Evolutionary conservation across 805 yeast genomes (phyloP).

Genomic region (Kodamaea sagamina): DNA sequence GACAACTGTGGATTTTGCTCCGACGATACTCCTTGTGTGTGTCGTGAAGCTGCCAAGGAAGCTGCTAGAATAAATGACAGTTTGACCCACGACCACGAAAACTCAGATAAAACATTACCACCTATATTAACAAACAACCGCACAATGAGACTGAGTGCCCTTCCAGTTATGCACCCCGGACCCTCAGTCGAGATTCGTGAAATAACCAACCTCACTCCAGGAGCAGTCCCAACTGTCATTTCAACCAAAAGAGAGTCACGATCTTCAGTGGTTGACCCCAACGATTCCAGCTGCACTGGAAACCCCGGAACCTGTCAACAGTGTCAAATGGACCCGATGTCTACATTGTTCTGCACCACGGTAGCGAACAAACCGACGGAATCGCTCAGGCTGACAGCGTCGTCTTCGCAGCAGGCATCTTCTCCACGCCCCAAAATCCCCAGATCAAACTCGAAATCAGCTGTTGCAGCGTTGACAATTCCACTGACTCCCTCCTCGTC

Average conservation of each 20-base stretch:
- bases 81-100: slow-evolving; percentile 12
- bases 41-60: slow-evolving; percentile 72
- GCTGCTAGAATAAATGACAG: slow-evolving; percentile 38
- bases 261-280: slow-evolving; percentile 6
- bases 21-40: slow-evolving; percentile 88
- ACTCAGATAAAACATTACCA: slow-evolving; percentile 37
- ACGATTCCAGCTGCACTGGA: slow-evolving; percentile 63
- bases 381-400: slow-evolving; percentile 2
- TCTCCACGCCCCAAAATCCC: slow-evolving; percentile 15
- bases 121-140: slow-evolving; percentile 37
- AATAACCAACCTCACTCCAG: slow-evolving; percentile 41
- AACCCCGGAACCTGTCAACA: slow-evolving; percentile 85
- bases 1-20: slow-evolving; percentile 94
- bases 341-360: slow-evolving; percentile 84
- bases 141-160: slow-evolving; percentile 34
- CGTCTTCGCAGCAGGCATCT: background rate
- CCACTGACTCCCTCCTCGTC: slow-evolving; percentile 24
- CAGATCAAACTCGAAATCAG: slow-evolving; percentile 16
- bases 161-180: slow-evolving; percentile 66
- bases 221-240: slow-evolving; percentile 38
- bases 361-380: slow-evolving; percentile 58
- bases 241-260: slow-evolving; percentile 18
- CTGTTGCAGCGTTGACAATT: slow-evolving; percentile 13
- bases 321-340: slow-evolving; percentile 85
- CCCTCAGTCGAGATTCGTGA: slow-evolving; percentile 56